Evolutionary conservation across 2,329 filamentous ascomycete genomes (phyloP), one percentile per base, ranked within the genome.

Genomic region (Pseudonectria foliicola): DNA sequence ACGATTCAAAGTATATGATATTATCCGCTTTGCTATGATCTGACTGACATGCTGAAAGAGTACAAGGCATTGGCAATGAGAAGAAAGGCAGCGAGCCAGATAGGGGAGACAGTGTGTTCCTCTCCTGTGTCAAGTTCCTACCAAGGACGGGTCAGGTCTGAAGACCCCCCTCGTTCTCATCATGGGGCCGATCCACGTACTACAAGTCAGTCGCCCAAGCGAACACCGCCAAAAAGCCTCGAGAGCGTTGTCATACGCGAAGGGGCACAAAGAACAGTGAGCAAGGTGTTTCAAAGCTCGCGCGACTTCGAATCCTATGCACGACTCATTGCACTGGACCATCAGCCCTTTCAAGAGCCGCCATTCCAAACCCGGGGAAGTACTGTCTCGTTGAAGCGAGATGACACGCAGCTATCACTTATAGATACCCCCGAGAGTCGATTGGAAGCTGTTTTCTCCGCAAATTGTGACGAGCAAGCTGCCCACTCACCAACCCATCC

Each of bases 101-200:
- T 16, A 25, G 6, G 29, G 21, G 25, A 24, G 25, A 7, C 13
- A 27, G 13, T 4, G 10, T 21, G n/a, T 10, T 25, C 24, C 14
- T 25, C 6, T 3, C 12, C 18, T 3, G 27, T 15, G 11, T 6
- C 30, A 18, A 14, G 12, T 12, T 13, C 10, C 8, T 23, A 25
- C 8, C 33, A 27, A 12, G 12, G 26, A 31, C 40, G 37, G 18
- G 10, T 37, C 16, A 40, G 31, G 25, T 40, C 37, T 2, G 40
- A 40, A 8, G 25, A 8, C 5, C 8, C 8, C 18, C 8, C 18
- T 33, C 15, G 10, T 33, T 15, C 7, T 24, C 35, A 15, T 25
- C 15, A 16, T 6, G 33, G 13, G 3, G 13, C 18, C 10, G 8
- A 14, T 10, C 10, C 14, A 6, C 15, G 10, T 5, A 21, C 8